Conservation (phyloP, 768 basidiomycete species). For the Russula griseocarnosa region DNA sequence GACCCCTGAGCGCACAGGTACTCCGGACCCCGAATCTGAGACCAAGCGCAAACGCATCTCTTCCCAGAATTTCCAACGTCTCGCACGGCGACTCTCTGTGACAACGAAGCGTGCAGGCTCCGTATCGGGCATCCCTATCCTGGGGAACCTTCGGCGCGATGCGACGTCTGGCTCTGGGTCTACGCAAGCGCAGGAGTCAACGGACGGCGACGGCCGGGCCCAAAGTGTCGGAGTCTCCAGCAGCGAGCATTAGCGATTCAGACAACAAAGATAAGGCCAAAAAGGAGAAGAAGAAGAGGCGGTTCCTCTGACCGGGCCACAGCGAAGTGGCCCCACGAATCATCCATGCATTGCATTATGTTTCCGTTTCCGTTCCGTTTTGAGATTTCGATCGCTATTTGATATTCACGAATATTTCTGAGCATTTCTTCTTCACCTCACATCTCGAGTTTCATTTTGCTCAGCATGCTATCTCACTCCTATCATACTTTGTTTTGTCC, state of each 20-base stretch:
- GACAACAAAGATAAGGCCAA: conserved; percentile 49
- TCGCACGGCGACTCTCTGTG: conserved; percentile 71
- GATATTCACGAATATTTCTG: conserved; percentile 18
- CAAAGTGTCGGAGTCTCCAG: conserved; percentile 47
- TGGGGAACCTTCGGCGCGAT: conserved; percentile 51
- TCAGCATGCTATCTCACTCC: neutral
- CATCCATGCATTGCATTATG: neutral
- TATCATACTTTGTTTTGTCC: neutral
- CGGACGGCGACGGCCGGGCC: conserved; percentile 15
- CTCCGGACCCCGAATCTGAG: conserved; percentile 70
- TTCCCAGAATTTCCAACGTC: conserved; percentile 80
- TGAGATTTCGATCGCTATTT: conserved; percentile 4
- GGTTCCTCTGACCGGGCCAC: conserved; percentile 36
- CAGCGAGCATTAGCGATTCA: conserved; percentile 49
- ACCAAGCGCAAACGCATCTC: conserved; percentile 77
- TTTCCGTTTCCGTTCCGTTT: neutral
- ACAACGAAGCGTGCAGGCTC: conserved; percentile 51
- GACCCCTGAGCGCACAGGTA: conserved; percentile 62
- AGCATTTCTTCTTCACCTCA: neutral
- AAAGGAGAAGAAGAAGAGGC: conserved; percentile 58
- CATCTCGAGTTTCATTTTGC: neutral
- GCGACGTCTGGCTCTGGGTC: conserved; percentile 39
- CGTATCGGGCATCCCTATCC: conserved; percentile 42
- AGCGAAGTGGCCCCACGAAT: too few species aligned
- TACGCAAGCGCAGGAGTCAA: neutral